Conservation (phyloP, 163 green algal species). For the Trebouxiophyceae sp. region DNA sequence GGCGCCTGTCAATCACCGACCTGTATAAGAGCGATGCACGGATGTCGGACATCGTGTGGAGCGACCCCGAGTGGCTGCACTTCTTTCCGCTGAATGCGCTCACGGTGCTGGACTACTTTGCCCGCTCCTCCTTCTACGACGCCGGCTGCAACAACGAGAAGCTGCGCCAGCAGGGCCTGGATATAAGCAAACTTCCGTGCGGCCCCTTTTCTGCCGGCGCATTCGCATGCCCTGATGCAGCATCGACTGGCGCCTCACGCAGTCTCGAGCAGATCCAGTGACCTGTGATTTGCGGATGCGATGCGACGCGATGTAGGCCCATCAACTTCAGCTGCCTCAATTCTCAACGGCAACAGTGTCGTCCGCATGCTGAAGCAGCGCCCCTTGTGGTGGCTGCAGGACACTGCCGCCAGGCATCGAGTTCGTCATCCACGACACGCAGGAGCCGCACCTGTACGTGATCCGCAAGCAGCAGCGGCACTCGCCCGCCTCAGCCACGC, state of each 20-base stretch:
- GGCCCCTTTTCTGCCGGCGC: too few relatives aligned
- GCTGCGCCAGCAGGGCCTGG: constrained; percentile 32
- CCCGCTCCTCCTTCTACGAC: constrained; percentile 78
- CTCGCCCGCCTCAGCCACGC: constrained; percentile 3
- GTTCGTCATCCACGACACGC: constrained; percentile 54
- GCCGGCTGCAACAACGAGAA: constrained; percentile 60
- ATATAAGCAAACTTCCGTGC: constrained; percentile 29
- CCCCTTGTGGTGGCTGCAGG: not conserved
- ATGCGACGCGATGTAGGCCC: too few relatives aligned
- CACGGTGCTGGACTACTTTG: constrained; percentile 74
- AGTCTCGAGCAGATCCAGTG: too few relatives aligned
- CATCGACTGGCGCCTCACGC: too few relatives aligned
- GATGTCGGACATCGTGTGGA: constrained; percentile 30
- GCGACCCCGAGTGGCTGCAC: constrained; percentile 41
- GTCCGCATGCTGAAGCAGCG: too few relatives aligned
- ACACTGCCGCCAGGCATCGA: constrained; percentile 43
- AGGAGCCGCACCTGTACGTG: constrained; percentile 78
- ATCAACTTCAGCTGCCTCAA: too few relatives aligned
- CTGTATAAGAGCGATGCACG: too few relatives aligned
- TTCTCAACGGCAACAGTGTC: too few relatives aligned
- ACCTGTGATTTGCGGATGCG: too few relatives aligned
- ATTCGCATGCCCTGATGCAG: too few relatives aligned
- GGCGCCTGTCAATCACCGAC: too few relatives aligned
- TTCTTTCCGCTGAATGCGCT: constrained; percentile 40
- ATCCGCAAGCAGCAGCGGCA: constrained; percentile 58